These are phyloP conservation scores for Lachancea fermentati DNA, from an alignment of 805 yeast species.

Conservation along the genomic window DNA sequence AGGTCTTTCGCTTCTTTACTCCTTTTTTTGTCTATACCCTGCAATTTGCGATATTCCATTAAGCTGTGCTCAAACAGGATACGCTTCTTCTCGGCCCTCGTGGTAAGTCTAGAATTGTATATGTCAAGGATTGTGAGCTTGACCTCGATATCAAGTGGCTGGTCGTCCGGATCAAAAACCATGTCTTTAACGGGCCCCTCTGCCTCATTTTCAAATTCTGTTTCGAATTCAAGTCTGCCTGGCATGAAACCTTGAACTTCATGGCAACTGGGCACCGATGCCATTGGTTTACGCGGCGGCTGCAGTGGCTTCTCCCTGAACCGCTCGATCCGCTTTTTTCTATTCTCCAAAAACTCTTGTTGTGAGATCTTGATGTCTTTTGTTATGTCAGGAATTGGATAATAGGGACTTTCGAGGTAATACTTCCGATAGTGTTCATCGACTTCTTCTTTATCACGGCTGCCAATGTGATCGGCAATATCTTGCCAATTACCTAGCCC, in stretches of 20 bases:
- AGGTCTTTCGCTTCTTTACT: conserved; percentile 87
- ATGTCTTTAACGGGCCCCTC: conserved; percentile 91
- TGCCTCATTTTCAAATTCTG: conserved; percentile 95
- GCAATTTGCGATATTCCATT: conserved; percentile 78
- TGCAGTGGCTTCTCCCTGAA: conserved; percentile 71
- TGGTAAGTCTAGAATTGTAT: conserved; percentile 80
- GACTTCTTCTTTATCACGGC: conserved; percentile 87
- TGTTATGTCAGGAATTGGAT: conserved; percentile 86
- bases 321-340: conserved; percentile 67
- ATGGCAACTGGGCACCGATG: conserved; percentile 93
- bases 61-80: conserved; percentile 67
- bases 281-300: conserved; percentile 81
- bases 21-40: conserved; percentile 77
- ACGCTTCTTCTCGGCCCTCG: conserved; percentile 91
- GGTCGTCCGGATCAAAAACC: conserved; percentile 92
- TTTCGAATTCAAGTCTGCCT: conserved; percentile 93
- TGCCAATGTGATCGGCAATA: conserved; percentile 93
- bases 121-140: conserved; percentile 84
- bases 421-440: conserved; percentile 70
- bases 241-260: conserved; percentile 99
- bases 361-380: conserved; percentile 64
- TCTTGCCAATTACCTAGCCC: conserved; percentile 99
- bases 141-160: conserved; percentile 79
- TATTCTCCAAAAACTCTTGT: conserved; percentile 57
- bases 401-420: conserved; percentile 62